Conservation (phyloP, 2,329 filamentous ascomycete species). For the Xylaria arbuscula region DNA sequence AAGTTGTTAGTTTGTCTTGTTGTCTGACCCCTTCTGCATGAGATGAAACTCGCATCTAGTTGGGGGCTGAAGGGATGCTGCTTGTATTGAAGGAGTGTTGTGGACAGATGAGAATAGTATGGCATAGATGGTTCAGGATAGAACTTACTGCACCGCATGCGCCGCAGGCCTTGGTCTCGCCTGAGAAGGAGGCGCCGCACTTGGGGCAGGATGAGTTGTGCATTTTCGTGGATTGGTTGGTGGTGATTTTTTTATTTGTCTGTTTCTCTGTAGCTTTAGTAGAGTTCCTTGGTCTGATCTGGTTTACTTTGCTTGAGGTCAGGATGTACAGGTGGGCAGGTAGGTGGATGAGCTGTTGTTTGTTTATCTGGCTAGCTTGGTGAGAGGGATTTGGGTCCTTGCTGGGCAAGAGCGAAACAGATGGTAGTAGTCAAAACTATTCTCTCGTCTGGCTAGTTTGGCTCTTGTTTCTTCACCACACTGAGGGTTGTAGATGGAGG, state of each 20-base stretch:
- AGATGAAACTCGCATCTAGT: background rate
- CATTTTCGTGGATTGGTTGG: conserved; percentile 49
- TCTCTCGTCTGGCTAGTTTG: background rate
- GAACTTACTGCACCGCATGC: conserved; percentile 67
- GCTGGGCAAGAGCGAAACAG: background rate
- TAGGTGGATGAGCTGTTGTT: background rate
- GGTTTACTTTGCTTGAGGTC: background rate
- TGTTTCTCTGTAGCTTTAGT: conserved; percentile 12
- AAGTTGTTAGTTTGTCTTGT: conserved; percentile 16
- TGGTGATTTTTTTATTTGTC: conserved; percentile 23
- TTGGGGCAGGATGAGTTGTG: conserved; percentile 64
- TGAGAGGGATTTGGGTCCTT: background rate
- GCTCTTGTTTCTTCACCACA: background rate
- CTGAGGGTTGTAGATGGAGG: background rate
- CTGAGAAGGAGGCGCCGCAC: conserved; percentile 62
- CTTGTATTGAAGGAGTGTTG: background rate
- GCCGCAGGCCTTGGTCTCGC: conserved; percentile 63
- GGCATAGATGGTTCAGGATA: background rate
- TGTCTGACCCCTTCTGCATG: background rate
- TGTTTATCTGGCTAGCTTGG: background rate
- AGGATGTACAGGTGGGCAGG: background rate
- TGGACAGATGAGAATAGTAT: background rate
- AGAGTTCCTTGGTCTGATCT: background rate
- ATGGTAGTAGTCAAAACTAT: background rate
- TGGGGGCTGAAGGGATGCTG: background rate